Conservation (phyloP, 345 rosid species). For the Limnanthes douglasii region DNA sequence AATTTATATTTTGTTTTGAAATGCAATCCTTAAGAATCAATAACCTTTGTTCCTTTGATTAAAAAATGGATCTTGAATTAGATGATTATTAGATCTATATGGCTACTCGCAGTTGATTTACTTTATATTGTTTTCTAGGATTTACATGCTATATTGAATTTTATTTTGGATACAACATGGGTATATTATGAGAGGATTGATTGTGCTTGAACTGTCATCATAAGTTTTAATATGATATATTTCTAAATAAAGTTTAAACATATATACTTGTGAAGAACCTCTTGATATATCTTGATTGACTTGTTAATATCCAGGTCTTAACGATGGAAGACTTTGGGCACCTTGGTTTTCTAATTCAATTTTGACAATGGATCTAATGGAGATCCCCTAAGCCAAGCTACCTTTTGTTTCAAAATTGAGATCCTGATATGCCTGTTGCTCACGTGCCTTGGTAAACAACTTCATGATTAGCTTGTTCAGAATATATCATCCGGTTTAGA, state of each 20-base stretch:
- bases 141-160: neutral
- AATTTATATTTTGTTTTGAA: no score
- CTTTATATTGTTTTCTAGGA: no score
- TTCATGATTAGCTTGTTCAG: slow-evolving; percentile 72
- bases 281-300: no score
- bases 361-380: slow-evolving; percentile 67
- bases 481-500: slow-evolving; percentile 64
- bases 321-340: slow-evolving; percentile 91
- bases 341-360: slow-evolving; percentile 82
- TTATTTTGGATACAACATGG: slow-evolving; percentile 1
- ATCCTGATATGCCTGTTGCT: slow-evolving; percentile 88
- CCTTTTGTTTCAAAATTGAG: slow-evolving; percentile 90
- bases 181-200: neutral
- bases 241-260: no score
- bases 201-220: no score
- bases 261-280: no score
- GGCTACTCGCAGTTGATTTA: no score
- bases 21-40: no score
- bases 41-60: no score
- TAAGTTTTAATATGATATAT: no score
- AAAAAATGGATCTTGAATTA: no score
- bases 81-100: no score
- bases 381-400: slow-evolving; percentile 57
- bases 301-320: slow-evolving; percentile 38
- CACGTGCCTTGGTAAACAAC: slow-evolving; percentile 76